Percentiles rank a stretch among this genome's conserved stretches.
Evolutionary conservation across 1,284 basidiomycete genomes (phyloP).

Genomic region (Austroboletus novae-zelandiae): DNA sequence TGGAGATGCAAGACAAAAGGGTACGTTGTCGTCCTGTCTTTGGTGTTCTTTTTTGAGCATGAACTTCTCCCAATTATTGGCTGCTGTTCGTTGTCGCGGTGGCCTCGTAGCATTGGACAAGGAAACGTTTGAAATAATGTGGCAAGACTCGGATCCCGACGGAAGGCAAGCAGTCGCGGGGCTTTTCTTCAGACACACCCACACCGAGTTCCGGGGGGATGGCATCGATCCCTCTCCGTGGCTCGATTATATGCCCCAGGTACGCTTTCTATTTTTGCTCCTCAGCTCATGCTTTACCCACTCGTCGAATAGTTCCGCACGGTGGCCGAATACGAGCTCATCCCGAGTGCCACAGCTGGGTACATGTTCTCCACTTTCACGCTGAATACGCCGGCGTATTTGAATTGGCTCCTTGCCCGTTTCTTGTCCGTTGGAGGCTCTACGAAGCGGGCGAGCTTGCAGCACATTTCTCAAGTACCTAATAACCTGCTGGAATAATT

Average conservation of each 20-base stretch:
- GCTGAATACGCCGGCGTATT: constrained; percentile 66
- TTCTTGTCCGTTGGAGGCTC: constrained; percentile 62
- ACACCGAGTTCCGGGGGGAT: constrained; percentile 58
- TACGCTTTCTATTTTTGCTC: constrained; percentile 31
- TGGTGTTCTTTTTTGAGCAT: too few relatives aligned
- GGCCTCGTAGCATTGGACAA: constrained; percentile 55
- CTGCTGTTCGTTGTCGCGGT: too few relatives aligned
- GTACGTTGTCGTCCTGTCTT: constrained; percentile 33
- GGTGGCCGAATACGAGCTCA: constrained; percentile 44
- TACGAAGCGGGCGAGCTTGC: constrained; percentile 53
- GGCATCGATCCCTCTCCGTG: constrained; percentile 40
- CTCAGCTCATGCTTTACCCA: background rate
- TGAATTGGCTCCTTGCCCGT: constrained; percentile 62
- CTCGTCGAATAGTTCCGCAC: constrained; percentile 44
- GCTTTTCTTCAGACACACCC: constrained; percentile 59
- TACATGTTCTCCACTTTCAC: constrained; percentile 63
- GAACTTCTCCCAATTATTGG: too few relatives aligned
- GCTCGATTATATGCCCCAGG: constrained; percentile 61
- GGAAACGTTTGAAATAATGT: constrained; percentile 71
- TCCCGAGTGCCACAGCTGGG: constrained; percentile 44
- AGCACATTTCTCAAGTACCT: constrained; percentile 60
- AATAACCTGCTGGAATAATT: background rate
- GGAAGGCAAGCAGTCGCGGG: constrained; percentile 50
- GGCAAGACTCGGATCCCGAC: constrained; percentile 61
- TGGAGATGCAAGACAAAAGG: constrained; percentile 47